Conservation (phyloP, 1,284 basidiomycete genomes). For the Agroathelia rolfsii region DNA sequence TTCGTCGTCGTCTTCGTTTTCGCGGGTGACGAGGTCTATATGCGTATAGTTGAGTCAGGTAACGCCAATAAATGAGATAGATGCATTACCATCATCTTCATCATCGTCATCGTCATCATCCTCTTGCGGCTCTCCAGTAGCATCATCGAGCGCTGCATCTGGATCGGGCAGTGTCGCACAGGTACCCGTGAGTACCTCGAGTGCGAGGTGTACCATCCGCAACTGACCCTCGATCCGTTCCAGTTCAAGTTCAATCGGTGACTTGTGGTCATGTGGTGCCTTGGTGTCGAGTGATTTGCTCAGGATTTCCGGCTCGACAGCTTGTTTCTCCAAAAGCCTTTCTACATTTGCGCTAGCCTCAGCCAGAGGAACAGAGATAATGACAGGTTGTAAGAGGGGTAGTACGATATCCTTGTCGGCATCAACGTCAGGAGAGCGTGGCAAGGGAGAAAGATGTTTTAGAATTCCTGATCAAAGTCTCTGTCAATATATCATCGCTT, state of each 20-base stretch:
- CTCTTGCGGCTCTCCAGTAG: slow-evolving; percentile 19
- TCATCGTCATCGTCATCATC: slow-evolving; percentile 27
- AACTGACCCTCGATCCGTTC: slow-evolving; percentile 67
- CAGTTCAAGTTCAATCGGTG: slow-evolving; percentile 56
- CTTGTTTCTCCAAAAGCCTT: slow-evolving; percentile 44
- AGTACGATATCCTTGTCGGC: slow-evolving; percentile 64
- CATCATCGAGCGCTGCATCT: slow-evolving; percentile 23
- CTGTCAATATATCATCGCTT: slow-evolving; percentile 3
- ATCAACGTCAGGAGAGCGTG: slow-evolving; percentile 59
- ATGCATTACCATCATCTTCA: slow-evolving; percentile 28
- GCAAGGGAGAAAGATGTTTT: slow-evolving; percentile 65
- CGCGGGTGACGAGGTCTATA: slow-evolving; percentile 7
- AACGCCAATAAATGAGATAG: slow-evolving; percentile 5
- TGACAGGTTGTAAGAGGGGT: slow-evolving; percentile 61
- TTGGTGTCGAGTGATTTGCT: slow-evolving; percentile 48
- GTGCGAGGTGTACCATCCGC: slow-evolving; percentile 64
- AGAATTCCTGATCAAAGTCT: slow-evolving; percentile 47
- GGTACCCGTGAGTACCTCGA: slow-evolving; percentile 81
- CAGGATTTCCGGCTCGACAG: slow-evolving; percentile 41
- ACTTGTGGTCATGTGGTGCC: slow-evolving; percentile 67
- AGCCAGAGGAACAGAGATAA: slow-evolving; percentile 52
- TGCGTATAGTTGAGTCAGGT: slow-evolving; percentile 2
- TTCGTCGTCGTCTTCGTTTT: slow-evolving; percentile 15
- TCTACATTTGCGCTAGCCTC: slow-evolving; percentile 43
- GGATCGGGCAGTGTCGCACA: slow-evolving; percentile 83